Conservation (phyloP, 1,139 yeast genomes). For the Diutina sp. region DNA sequence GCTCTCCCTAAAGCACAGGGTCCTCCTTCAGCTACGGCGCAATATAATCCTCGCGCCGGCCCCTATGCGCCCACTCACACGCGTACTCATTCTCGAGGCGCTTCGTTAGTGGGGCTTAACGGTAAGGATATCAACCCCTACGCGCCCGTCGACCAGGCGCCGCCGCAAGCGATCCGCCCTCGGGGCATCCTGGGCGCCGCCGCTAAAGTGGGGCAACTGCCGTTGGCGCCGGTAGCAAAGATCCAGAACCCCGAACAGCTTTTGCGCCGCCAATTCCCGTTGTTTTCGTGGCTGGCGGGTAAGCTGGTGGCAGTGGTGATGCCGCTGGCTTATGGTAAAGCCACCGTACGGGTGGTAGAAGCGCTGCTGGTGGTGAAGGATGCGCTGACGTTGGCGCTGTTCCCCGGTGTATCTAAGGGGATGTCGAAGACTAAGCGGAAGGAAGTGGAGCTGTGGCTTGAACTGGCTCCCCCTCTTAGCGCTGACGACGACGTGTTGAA, state of each 20-base stretch:
- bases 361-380: constrained; percentile 10
- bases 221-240: not conserved
- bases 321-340: constrained; percentile 12
- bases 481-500: constrained; percentile 18
- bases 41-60: constrained; percentile 13
- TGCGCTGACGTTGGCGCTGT: constrained; percentile 9
- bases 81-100: constrained; percentile 29
- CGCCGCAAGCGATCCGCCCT: not conserved
- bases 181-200: not conserved
- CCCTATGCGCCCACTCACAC: constrained; percentile 32
- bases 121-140: constrained; percentile 33
- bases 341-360: constrained; percentile 3
- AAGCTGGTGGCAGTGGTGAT: constrained; percentile 17
- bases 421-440: constrained; percentile 39
- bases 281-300: constrained; percentile 57
- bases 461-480: constrained; percentile 5
- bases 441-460: constrained; percentile 54
- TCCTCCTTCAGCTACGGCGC: not conserved
- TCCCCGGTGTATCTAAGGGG: constrained; percentile 49
- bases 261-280: constrained; percentile 56
- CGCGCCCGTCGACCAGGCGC: constrained; percentile 17
- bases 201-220: not conserved
- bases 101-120: constrained; percentile 28
- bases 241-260: constrained; percentile 18
- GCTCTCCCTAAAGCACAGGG: not conserved